Conservation (phyloP, 2,329 filamentous ascomycete species). For the Falciphora oryzae region DNA sequence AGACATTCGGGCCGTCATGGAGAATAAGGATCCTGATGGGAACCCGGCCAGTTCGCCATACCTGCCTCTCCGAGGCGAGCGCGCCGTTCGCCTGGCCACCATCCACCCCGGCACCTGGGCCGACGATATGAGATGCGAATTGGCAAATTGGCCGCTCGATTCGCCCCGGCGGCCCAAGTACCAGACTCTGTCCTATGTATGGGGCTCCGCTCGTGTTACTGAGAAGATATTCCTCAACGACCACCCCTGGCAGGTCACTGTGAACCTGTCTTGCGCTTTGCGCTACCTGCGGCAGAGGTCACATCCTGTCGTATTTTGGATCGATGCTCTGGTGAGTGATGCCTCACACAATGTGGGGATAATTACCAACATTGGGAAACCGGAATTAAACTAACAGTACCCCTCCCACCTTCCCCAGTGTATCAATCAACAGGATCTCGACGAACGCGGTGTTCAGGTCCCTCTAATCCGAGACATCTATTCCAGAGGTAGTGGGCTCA, state of each 20-base stretch:
- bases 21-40: background rate
- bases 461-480: background rate
- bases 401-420: background rate
- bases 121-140: background rate
- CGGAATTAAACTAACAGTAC: background rate
- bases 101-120: background rate
- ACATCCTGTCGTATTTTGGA: background rate
- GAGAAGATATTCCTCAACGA: constrained; percentile 1
- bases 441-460: background rate
- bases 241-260: background rate
- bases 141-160: background rate
- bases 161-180: background rate
- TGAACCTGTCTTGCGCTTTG: constrained; percentile 1
- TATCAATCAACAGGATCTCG: constrained; percentile 1
- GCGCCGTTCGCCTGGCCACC: background rate
- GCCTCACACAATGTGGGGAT: too few species aligned
- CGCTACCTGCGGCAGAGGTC: background rate
- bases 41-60: background rate
- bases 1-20: background rate
- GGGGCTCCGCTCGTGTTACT: background rate
- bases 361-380: too few species aligned
- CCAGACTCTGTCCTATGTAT: background rate
- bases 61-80: background rate
- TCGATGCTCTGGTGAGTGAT: background rate
- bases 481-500: background rate